Base-by-base conservation (phyloP, 768 basidiomycete genomes). In the Tricholoma sp. region DNA sequence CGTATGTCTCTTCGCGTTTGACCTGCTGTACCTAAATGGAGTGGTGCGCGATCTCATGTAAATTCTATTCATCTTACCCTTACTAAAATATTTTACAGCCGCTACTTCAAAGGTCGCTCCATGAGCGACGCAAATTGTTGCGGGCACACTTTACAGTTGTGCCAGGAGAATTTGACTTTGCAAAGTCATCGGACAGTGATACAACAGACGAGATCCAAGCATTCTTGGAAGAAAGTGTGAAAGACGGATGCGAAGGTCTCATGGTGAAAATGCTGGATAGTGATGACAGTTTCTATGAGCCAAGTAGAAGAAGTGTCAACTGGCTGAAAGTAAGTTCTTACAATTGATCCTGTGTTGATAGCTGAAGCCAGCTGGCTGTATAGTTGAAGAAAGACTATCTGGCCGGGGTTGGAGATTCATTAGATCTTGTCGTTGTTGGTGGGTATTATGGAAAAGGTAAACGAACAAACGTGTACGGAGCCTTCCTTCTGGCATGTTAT, bases 261-360 rank as follows among this genome's bases (percentile, higher is more conserved):
- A 99, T 99, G 97, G 93, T 99, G 58, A 99, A 99, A 76, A 96
- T 97, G 94, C 76, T 99, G 16, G 92, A 96, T 41, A 88, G 83
- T 47, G 88, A 93, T 37, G 91, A 88, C 6, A 92, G 94, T 70
- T 91, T 83, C 65, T 99, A 99, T 67, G 95, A 98, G 72, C 97
- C 97, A 8, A 96, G 93, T 70, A 76, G 96, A 57, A 79, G 97
- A 39, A 94, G 91, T 73, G 89, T 98, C 55, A 98, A 98, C 68
- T 99, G 97, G 97, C 76, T 99, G 14, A 99, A 99, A 84, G 96
- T 94, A 69, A 62, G 55, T 54, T 18, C 5, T 12, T 21, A 19
- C 11, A 7, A 16, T 16, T 3, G 10, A 19, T 5, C 50, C 11
- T 16, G 18, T 7, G 34, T 16, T 50, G 21, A 14, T 51, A 11